Evolutionary conservation across 352 stramenopile genomes (phyloP).

Genomic region (Globisporangium viniferum): DNA sequence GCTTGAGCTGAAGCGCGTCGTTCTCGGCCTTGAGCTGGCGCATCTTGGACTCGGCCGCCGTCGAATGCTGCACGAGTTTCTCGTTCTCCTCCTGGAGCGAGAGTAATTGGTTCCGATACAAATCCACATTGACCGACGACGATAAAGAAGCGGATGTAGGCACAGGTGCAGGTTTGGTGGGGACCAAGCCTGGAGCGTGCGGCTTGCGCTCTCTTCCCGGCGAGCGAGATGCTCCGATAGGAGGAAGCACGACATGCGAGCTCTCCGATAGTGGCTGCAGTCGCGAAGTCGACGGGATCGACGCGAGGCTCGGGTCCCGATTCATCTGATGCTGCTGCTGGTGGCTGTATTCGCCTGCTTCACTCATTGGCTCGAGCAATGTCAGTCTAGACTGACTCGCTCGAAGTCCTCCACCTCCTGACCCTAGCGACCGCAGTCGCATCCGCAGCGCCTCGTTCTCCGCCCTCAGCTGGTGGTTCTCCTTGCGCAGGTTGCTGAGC

Average conservation of each 20-base stretch:
- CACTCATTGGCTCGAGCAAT: not conserved
- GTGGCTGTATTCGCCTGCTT: not conserved
- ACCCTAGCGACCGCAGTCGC: constrained; percentile 31
- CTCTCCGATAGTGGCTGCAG: constrained; percentile 26
- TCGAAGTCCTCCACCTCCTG: constrained; percentile 7
- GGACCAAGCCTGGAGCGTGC: not conserved
- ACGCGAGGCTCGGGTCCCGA: constrained; percentile 21
- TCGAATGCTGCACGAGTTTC: constrained; percentile 32
- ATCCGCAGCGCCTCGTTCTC: constrained; percentile 65
- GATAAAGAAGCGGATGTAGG: constrained; percentile 5
- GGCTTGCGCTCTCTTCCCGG: constrained; percentile 11
- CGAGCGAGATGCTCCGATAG: constrained; percentile 8
- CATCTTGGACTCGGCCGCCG: constrained; percentile 24
- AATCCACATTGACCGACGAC: constrained; percentile 20
- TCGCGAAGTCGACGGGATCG: constrained; percentile 24
- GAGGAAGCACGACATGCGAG: constrained; percentile 6
- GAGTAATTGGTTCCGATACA: constrained; percentile 50
- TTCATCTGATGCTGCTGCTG: not conserved
- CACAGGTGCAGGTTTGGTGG: constrained; percentile 7
- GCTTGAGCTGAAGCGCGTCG: constrained; percentile 30
- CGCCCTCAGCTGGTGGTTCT: constrained; percentile 52
- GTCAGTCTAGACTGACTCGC: constrained; percentile 7
- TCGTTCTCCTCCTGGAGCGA: constrained; percentile 69
- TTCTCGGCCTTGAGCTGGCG: constrained; percentile 49
- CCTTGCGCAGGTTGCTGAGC: constrained; percentile 55